Evolutionary conservation across 768 basidiomycete genomes (phyloP).

Genomic region (Mycena amicta): DNA sequence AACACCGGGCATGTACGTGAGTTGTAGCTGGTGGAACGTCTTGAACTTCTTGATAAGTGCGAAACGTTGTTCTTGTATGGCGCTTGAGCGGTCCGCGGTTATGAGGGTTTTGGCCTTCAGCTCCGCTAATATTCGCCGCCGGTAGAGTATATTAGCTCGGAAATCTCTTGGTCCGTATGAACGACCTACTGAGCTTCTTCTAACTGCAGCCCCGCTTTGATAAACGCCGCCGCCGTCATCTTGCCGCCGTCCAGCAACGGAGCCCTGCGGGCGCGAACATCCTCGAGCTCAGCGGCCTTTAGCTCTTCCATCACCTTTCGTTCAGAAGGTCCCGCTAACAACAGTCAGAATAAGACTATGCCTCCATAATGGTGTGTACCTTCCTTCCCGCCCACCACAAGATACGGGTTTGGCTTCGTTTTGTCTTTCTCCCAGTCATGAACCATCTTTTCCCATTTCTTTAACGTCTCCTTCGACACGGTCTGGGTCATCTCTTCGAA

Average conservation of each 20-base stretch:
- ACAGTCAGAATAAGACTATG: not conserved
- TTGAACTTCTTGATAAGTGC: not conserved
- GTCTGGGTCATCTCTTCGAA: slow-evolving; percentile 3
- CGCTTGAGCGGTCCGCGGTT: not conserved
- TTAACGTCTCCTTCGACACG: not conserved
- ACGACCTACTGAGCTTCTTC: slow-evolving; percentile 12
- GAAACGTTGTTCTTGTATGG: slow-evolving; percentile 10
- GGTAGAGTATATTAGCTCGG: not conserved
- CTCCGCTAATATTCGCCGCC: not conserved
- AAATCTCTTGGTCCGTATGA: not conserved
- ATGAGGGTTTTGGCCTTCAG: not conserved
- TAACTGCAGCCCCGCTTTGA: slow-evolving; percentile 7
- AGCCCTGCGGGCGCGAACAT: not conserved
- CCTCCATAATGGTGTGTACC: not conserved
- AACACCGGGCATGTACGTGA: slow-evolving; percentile 9
- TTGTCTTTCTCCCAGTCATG: slow-evolving; percentile 2
- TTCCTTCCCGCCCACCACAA: not conserved
- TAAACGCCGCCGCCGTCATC: slow-evolving; percentile 1
- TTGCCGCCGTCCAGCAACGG: not conserved
- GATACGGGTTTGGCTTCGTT: slow-evolving; percentile 1
- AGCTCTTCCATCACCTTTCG: slow-evolving; percentile 4
- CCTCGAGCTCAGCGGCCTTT: not conserved
- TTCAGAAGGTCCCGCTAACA: not conserved
- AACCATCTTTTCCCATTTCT: not conserved
- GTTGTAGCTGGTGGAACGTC: slow-evolving; percentile 5